phyloP scores from a whole-genome alignment of 148 eudicot genomes.

The Cornus kousa region DNA sequence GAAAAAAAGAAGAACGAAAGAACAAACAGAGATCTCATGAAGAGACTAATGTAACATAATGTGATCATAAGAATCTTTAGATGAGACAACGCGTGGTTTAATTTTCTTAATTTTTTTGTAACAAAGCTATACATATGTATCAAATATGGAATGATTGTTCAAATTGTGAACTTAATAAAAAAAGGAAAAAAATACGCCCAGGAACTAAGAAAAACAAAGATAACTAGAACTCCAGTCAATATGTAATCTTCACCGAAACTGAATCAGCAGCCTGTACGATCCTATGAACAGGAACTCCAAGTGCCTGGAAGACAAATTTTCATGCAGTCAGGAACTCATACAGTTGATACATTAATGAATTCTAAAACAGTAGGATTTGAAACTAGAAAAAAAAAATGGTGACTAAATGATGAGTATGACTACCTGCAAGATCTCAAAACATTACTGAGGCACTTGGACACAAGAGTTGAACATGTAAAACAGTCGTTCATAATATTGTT shows the following conservation, averaged over 20 bases:
- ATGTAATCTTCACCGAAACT: conserved; percentile 62
- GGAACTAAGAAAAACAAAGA: background rate
- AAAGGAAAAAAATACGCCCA: background rate
- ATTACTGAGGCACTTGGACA: too few relatives aligned
- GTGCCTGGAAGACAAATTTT: conserved; percentile 53
- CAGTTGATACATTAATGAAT: background rate
- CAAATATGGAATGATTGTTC: background rate
- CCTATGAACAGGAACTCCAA: conserved; percentile 82
- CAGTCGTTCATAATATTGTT: background rate
- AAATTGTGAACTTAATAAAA: too few relatives aligned
- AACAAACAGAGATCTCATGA: background rate
- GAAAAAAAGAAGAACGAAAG: background rate
- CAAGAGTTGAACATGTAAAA: too few relatives aligned
- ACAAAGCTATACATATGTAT: background rate
- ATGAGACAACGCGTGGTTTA: background rate
- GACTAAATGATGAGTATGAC: too few relatives aligned
- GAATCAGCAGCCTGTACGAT: conserved; percentile 96
- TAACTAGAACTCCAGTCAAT: background rate
- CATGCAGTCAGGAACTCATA: background rate
- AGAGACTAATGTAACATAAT: background rate
- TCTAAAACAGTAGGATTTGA: too few relatives aligned
- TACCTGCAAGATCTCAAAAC: too few relatives aligned
- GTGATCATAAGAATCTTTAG: background rate
- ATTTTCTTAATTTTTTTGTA: background rate
- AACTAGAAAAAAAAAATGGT: too few relatives aligned